A percentile compares a stretch with the other conserved stretches of the same genome.
Evolutionary conservation across 2,329 filamentous ascomycete genomes (phyloP).

Genomic region (Salinomyces thailandicus): DNA sequence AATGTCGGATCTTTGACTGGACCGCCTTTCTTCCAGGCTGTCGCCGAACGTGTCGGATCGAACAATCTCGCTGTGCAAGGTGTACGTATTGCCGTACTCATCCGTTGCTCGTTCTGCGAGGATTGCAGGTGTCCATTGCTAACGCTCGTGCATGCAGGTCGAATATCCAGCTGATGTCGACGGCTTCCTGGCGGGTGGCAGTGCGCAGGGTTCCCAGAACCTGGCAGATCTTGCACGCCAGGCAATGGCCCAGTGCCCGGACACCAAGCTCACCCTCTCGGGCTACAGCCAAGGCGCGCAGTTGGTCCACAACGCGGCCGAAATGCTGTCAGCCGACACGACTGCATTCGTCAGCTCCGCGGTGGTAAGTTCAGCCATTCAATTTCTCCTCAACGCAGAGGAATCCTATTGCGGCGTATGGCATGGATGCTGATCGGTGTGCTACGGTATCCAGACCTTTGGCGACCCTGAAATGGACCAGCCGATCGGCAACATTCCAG

Average conservation of each 20-base stretch:
- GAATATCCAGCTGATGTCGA: slow-evolving; percentile 34
- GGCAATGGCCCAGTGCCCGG: slow-evolving; percentile 17
- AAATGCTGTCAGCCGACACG: slow-evolving; percentile 1
- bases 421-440: slow-evolving; percentile 6
- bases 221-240: slow-evolving; percentile 14
- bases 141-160: not conserved
- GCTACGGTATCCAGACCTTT: slow-evolving; percentile 22
- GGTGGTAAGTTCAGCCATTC: slow-evolving; percentile 7
- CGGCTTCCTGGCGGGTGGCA: slow-evolving; percentile 11
- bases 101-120: no score
- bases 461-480: slow-evolving; percentile 29
- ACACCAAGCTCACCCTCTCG: slow-evolving; percentile 18
- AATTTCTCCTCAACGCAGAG: not conserved
- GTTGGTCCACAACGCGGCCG: slow-evolving; percentile 14
- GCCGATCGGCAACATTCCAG: slow-evolving; percentile 23
- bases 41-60: slow-evolving; percentile 33
- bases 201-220: slow-evolving; percentile 4
- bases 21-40: slow-evolving; percentile 40
- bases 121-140: no score
- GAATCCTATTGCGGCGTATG: no score
- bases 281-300: slow-evolving; percentile 21
- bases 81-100: slow-evolving; percentile 32
- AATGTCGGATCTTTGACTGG: slow-evolving; percentile 43
- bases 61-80: slow-evolving; percentile 43
- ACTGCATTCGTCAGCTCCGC: slow-evolving; percentile 9